Base-by-base conservation (phyloP, 441 rosid species). In the Flueggea neowawraea region DNA sequence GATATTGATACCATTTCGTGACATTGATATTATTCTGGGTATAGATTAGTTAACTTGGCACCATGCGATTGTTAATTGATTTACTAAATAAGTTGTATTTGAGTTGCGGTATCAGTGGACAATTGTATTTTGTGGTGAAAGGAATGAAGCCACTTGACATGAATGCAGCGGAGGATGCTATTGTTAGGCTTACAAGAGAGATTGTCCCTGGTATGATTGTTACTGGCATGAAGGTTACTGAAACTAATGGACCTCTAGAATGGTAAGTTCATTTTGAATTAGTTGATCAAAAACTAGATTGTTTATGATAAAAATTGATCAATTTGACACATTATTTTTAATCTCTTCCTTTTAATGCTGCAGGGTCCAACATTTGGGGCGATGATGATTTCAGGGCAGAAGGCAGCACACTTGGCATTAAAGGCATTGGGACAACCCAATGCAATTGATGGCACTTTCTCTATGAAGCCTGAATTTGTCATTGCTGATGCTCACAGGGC, bases 281-380 rank as follows among this genome's bases (percentile, higher is more conserved):
- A 22, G 28, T 22, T 22, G 28, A 22, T 22, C 28, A 22, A 22
- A 22, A 22, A 22, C 28, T 22, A 22, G 28, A 22, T 22, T 22
- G 28, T 22, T 22, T 22, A 22, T 22, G 28, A 22, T 22, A 22
- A 22, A 22, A 22, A 1, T 22, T 22, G 28, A 22, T 22, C 2
- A 22, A 67, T 7, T 5, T 11, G 16, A n/a, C 31, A 12, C 22
- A 10, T 17, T 8, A 11, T 13, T 31, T 55, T 2, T 9, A 16
- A 13, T 7, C 7, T 12, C 2, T 31, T 31, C 5, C 9, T 13
- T 55, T 55, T 44, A 13, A 31, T 32, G 32, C 2, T 36, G 32
- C 73, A 89, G 96, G 97, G 97, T 32, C 97, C 97, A 55, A 89
- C 97, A 0, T 91, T 89, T 50, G 96, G 97, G 50, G 96, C 96